phyloP scores from a whole-genome alignment of 352 stramenopile genomes.

The Pelagophyceae sp. region DNA sequence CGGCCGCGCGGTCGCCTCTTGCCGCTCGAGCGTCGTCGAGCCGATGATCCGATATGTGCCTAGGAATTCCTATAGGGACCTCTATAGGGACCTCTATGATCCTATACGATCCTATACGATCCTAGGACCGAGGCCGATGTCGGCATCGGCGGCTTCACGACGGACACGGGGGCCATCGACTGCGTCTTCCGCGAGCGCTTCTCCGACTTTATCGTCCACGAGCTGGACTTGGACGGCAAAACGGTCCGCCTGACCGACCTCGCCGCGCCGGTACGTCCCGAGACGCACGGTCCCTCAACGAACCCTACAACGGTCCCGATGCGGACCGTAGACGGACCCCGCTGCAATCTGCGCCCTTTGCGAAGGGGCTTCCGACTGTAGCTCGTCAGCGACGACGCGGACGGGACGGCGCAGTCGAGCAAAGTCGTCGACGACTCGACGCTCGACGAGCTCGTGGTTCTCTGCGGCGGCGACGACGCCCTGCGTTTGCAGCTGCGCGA shows the following conservation, averaged over 20 bases:
- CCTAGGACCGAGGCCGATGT: not conserved
- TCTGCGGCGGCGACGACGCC: slow-evolving; percentile 21
- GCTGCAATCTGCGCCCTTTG: too few species aligned
- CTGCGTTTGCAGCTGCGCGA: slow-evolving; percentile 21
- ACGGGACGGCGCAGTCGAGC: not conserved
- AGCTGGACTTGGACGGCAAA: slow-evolving; percentile 51
- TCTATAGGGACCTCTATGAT: too few species aligned
- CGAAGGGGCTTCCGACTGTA: not conserved
- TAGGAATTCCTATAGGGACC: too few species aligned
- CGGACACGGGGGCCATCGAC: not conserved
- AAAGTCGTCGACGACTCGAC: not conserved
- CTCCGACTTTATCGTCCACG: slow-evolving; percentile 78
- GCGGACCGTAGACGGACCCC: too few species aligned
- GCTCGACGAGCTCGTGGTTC: slow-evolving; percentile 20
- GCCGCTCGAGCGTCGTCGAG: too few species aligned
- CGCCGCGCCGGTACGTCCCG: slow-evolving; percentile 37
- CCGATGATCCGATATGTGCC: too few species aligned
- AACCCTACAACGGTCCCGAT: too few species aligned
- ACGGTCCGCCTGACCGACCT: slow-evolving; percentile 58
- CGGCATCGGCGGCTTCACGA: not conserved
- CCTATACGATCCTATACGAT: too few species aligned
- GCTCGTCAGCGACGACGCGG: not conserved
- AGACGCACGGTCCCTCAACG: too few species aligned
- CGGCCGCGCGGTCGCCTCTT: too few species aligned
- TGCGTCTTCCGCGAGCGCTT: slow-evolving; percentile 44